phyloP scores from a whole-genome alignment of 1,284 basidiomycete species.

The Malassezia caprae region DNA sequence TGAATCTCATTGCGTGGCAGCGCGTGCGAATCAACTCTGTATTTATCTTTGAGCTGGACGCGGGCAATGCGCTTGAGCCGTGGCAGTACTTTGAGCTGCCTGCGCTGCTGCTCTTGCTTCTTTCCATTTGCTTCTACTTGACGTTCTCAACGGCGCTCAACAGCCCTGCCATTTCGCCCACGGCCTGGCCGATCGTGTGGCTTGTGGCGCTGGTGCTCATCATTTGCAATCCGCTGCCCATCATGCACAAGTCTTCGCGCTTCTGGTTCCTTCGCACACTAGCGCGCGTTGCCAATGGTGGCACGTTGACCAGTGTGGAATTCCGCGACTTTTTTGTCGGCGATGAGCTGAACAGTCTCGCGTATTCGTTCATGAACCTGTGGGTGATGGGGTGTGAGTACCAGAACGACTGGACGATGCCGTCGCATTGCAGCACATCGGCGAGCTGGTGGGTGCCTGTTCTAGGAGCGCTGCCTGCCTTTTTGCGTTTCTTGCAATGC shows the following conservation, averaged over 20 bases:
- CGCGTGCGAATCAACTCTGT: conserved; percentile 70
- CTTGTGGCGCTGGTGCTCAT: conserved; percentile 58
- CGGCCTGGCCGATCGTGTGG: conserved; percentile 75
- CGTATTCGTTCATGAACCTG: conserved; percentile 46
- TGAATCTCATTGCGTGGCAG: conserved; percentile 72
- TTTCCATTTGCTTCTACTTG: conserved; percentile 74
- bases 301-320: conserved; percentile 52
- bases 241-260: conserved; percentile 60
- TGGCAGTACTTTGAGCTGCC: conserved; percentile 77
- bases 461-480: conserved; percentile 58
- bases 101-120: conserved; percentile 62
- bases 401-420: conserved; percentile 34
- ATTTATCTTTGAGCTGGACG: conserved; percentile 68
- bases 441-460: conserved; percentile 50
- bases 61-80: conserved; percentile 65
- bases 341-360: conserved; percentile 48
- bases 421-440: conserved; percentile 29
- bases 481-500: conserved; percentile 72
- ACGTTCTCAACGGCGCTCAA: conserved; percentile 56
- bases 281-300: conserved; percentile 57
- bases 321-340: conserved; percentile 48
- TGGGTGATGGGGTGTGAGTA: conserved; percentile 64
- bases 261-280: conserved; percentile 68
- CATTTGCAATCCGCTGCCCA: conserved; percentile 66
- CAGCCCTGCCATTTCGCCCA: conserved; percentile 37